Conservation (phyloP, 139 green algal species). For the Tetraselmis chui region DNA sequence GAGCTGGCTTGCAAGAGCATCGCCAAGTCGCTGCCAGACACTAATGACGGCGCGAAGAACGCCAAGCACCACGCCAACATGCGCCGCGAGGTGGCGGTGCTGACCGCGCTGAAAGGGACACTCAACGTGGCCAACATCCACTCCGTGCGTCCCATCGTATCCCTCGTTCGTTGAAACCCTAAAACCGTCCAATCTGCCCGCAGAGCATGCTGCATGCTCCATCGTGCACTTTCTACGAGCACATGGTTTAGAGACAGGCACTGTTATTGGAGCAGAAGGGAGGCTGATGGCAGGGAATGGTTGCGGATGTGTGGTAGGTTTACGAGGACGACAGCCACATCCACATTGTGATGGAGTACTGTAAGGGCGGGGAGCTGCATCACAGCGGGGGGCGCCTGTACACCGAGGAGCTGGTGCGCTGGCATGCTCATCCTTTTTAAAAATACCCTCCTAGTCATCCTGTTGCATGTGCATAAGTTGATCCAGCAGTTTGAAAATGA, state of each 20-base stretch:
- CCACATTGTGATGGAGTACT: slow-evolving; percentile 86
- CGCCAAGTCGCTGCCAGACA: slow-evolving; percentile 52
- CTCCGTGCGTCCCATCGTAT: background rate
- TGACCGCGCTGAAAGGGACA: slow-evolving; percentile 50
- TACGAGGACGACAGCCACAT: slow-evolving; percentile 72
- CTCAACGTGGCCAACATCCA: slow-evolving; percentile 71
- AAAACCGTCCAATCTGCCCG: too few relatives aligned
- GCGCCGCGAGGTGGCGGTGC: slow-evolving; percentile 42
- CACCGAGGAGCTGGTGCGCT: slow-evolving; percentile 64
- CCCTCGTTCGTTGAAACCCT: too few relatives aligned
- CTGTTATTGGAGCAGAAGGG: too few relatives aligned
- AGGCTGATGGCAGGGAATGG: too few relatives aligned
- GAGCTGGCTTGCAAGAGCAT: slow-evolving; percentile 78
- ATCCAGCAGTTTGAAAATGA: too few relatives aligned
- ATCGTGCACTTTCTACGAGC: too few relatives aligned
- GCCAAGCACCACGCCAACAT: slow-evolving; percentile 71
- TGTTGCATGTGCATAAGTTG: too few relatives aligned
- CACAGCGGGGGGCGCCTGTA: slow-evolving; percentile 56
- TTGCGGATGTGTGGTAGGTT: too few relatives aligned
- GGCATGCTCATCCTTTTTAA: too few relatives aligned
- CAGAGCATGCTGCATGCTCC: too few relatives aligned
- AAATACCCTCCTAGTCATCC: too few relatives aligned
- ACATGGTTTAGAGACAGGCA: too few relatives aligned
- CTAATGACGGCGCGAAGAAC: slow-evolving; percentile 47
- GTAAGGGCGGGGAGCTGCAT: slow-evolving; percentile 74